Conservation (phyloP, 495 filamentous ascomycete genomes). For the Daldinia childiae region DNA sequence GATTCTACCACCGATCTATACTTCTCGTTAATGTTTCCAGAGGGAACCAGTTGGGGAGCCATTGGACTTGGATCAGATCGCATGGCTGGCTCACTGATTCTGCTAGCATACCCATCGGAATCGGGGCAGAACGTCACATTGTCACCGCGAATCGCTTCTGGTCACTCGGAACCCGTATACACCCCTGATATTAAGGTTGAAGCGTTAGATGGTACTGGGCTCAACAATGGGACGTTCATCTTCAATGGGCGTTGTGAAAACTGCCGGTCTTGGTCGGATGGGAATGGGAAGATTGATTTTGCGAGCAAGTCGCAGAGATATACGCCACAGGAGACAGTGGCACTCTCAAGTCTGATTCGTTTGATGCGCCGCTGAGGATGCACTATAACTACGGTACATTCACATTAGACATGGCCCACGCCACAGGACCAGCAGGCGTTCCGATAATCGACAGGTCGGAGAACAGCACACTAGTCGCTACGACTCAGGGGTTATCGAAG, state of each 20-base stretch:
- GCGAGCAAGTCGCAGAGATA: conserved; percentile 54
- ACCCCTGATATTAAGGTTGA: conserved; percentile 51
- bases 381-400: conserved; percentile 66
- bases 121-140: conserved; percentile 60
- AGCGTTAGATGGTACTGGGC: conserved; percentile 53
- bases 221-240: conserved; percentile 53
- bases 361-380: conserved; percentile 56
- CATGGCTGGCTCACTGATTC: conserved; percentile 64
- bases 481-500: conserved; percentile 32
- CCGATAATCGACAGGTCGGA: conserved; percentile 40
- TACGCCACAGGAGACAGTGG: conserved; percentile 63
- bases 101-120: conserved; percentile 58
- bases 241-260: conserved; percentile 60
- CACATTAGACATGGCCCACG: conserved; percentile 60
- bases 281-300: conserved; percentile 51
- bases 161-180: conserved; percentile 60
- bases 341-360: conserved; percentile 51
- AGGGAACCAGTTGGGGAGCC: conserved; percentile 55
- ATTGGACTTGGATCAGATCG: conserved; percentile 60
- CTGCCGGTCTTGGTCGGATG: conserved; percentile 55
- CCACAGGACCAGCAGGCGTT: conserved; percentile 52
- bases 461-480: conserved; percentile 38
- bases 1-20: conserved; percentile 55
- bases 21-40: conserved; percentile 59
- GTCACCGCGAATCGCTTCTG: conserved; percentile 56